Conservation (phyloP, 805 yeast species). For the Huiozyma sinensis region DNA sequence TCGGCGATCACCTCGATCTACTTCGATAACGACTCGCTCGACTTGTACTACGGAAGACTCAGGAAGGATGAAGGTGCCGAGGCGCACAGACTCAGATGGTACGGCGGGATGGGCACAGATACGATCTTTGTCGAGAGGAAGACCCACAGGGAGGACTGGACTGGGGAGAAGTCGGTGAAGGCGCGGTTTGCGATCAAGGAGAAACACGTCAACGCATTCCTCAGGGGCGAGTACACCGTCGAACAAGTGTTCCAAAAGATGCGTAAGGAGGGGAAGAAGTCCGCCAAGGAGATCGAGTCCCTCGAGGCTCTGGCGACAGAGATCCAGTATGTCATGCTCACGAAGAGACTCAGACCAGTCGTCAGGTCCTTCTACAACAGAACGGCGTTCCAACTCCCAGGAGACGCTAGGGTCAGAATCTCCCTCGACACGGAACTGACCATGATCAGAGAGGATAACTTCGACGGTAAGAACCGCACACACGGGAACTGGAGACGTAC, state of each 20-base stretch:
- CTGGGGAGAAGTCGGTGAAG: slow-evolving; percentile 98
- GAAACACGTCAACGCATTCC: slow-evolving; percentile 74
- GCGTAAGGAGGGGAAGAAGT: slow-evolving; percentile 86
- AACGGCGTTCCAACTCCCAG: slow-evolving; percentile 98
- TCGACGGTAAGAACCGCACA: slow-evolving; percentile 86
- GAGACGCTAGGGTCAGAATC: slow-evolving; percentile 97
- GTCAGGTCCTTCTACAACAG: slow-evolving; percentile 94
- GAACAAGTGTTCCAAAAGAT: slow-evolving; percentile 84
- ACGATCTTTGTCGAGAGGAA: slow-evolving; percentile 92
- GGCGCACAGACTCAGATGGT: slow-evolving; percentile 97
- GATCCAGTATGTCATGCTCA: slow-evolving; percentile 80
- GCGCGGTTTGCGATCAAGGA: slow-evolving; percentile 92
- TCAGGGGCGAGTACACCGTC: slow-evolving; percentile 78
- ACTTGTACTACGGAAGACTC: slow-evolving; percentile 86
- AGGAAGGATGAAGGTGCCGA: slow-evolving; percentile 98
- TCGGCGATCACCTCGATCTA: slow-evolving; percentile 95
- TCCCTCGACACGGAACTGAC: slow-evolving; percentile 93
- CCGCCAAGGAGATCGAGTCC: slow-evolving; percentile 77
- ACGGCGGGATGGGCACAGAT: slow-evolving; percentile 93
- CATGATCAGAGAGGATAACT: slow-evolving; percentile 97
- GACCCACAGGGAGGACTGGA: slow-evolving; percentile 99
- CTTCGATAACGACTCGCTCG: slow-evolving; percentile 82
- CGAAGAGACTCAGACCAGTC: slow-evolving; percentile 81
- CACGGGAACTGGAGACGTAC: slow-evolving; percentile 94
- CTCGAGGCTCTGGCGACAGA: slow-evolving; percentile 88